Evolutionary conservation across 208 protist genomes (phyloP).

Genomic region (Herpetomonas samuelpessoai): DNA sequence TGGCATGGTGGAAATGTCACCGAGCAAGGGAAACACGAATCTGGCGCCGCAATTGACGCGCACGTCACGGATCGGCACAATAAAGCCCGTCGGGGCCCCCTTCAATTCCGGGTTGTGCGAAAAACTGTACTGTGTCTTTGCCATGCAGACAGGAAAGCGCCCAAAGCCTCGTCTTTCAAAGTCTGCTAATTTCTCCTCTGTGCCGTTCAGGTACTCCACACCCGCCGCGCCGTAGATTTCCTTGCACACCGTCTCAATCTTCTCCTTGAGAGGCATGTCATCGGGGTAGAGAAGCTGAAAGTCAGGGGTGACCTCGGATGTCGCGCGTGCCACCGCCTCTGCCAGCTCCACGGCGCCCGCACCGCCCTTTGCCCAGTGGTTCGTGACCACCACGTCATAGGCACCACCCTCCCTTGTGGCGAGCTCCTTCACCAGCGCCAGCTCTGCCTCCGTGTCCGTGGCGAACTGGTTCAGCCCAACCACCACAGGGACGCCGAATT

Average conservation of each 20-base stretch:
- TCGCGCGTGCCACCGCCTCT: conserved; percentile 78
- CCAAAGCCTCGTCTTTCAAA: conserved; percentile 85
- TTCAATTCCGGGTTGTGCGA: conserved; percentile 90
- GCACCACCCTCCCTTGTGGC: conserved; percentile 81
- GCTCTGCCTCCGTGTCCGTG: conserved; percentile 91
- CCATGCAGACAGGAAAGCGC: conserved; percentile 95
- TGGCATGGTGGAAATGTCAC: conserved; percentile 94
- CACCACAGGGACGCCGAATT: conserved; percentile 96
- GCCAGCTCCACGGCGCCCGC: conserved; percentile 88
- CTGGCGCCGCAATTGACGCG: conserved; percentile 92
- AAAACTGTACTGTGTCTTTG: conserved; percentile 98
- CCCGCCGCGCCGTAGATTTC: conserved; percentile 95
- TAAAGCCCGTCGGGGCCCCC: conserved; percentile 88
- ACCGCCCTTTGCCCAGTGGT: conserved; percentile 94
- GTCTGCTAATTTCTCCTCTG: conserved; percentile 84
- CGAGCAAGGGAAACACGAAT: conserved; percentile 95
- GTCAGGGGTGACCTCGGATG: conserved; percentile 40
- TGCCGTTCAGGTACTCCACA: conserved; percentile 87
- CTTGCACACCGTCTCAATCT: conserved; percentile 96
- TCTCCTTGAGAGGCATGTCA: conserved; percentile 89
- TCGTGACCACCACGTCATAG: conserved; percentile 84
- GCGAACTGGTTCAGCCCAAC: conserved; percentile 96
- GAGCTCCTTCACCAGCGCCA: conserved; percentile 76
- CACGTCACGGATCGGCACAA: conserved; percentile 93
- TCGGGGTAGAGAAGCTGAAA: conserved; percentile 94